Evolutionary conservation across 352 stramenopile species (phyloP), one percentile per base, ranked within the genome.

Genomic region (Globisporangium viniferum): DNA sequence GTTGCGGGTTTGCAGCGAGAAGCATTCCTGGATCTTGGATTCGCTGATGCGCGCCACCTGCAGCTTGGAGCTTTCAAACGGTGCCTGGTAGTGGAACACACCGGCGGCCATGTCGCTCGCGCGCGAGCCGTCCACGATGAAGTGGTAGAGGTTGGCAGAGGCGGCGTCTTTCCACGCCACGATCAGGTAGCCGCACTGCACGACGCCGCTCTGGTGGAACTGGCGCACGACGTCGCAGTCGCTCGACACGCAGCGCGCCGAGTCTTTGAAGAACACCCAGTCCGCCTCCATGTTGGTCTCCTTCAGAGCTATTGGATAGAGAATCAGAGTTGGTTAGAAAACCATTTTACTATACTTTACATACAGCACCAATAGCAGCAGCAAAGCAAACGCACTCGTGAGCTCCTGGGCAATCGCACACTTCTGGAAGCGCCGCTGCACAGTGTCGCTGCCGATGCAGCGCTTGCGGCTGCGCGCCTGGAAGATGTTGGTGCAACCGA

Each of bases 181-280:
- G 35, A 94, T 62, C 27, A 93, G 66, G 56, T 84, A 76, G 10
- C 86, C 86, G 61, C 86, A 94, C 67, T 91, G 75, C 24, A 92
- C 79, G n/a, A 86, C 75, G 1, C 69, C 73, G 61, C 79, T 89
- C 33, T 83, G 64, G 54, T 93, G 78, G 61, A 95, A 91, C 65
- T 82, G 76, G 18, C 66, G 70, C 20, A 90, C 77, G 0, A 76
- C 83, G 1, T 72, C 62, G 70, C 88, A 95, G 72, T 94, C 88
- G 1, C 61, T 71, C 24, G 88, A 93, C 10, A 73, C 59, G 54
- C 86, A 93, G 36, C 73, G 76, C 35, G 56, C 36, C 4, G 73
- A 36, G 60, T 90, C 70, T 29, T 89, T 92, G 69, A 91, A 94
- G 69, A 82, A 78, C 35, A 92, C 68, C 88, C 86, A 95, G 70